A percentile compares a stretch with the other conserved stretches of the same genome.
phyloP scores from a whole-genome alignment of 495 filamentous ascomycete species.

The Aspergillus taichungensis region DNA sequence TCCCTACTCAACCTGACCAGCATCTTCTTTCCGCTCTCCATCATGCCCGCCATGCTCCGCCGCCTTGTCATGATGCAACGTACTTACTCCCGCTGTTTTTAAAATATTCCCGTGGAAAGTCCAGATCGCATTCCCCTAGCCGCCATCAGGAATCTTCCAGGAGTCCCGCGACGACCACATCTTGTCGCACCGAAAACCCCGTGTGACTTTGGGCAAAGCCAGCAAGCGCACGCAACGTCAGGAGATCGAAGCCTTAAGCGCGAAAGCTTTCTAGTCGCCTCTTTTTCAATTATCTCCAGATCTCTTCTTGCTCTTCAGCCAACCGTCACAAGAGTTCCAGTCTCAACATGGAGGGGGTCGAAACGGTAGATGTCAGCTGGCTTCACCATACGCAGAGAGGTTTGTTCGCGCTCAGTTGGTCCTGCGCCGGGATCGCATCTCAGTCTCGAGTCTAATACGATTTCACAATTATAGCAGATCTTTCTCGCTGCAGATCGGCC shows the following conservation, averaged over 20 bases:
- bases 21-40: constrained; percentile 1
- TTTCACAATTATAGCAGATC: constrained; percentile 19
- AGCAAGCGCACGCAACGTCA: too few species aligned
- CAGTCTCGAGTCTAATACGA: neutral
- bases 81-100: constrained; percentile 5
- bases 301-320: neutral
- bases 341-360: constrained; percentile 48
- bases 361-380: constrained; percentile 64
- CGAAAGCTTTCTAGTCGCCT: too few species aligned
- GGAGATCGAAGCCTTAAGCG: too few species aligned
- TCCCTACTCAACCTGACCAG: neutral
- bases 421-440: neutral
- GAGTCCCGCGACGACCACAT: too few species aligned
- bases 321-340: neutral
- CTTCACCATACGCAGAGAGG: constrained; percentile 59
- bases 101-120: neutral
- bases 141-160: too few species aligned
- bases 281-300: too few species aligned
- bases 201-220: too few species aligned
- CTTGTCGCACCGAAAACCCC: too few species aligned
- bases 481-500: constrained; percentile 33
- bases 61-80: constrained; percentile 15
- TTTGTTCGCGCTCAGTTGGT: constrained; percentile 17
- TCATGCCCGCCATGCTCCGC: constrained; percentile 12
- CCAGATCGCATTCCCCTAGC: too few species aligned